Base-by-base conservation (phyloP, 495 filamentous ascomycete genomes). In the Xanthoparmelia taractica region DNA sequence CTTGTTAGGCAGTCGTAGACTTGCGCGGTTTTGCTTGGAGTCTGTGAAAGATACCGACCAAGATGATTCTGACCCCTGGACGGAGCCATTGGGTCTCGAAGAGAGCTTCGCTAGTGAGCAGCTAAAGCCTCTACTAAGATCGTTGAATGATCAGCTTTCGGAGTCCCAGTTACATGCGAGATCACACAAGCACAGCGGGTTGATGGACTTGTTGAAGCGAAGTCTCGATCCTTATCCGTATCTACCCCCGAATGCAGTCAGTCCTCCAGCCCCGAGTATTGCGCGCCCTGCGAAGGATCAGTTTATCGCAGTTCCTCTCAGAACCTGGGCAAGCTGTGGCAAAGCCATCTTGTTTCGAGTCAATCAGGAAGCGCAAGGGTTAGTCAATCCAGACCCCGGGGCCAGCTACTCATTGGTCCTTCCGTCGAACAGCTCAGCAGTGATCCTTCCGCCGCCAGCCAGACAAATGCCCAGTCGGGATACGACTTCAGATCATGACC, bases 1-100 rank as follows among this genome's bases (percentile, higher is more conserved):
- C 36, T 83, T 90, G 61, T 74, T 97, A 18, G 83, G 85, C 40
- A 96, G 92, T 65, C 76, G 82, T 40, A 82, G 92, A 10, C 80
- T 96, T 36, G 85, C 82, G 41, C 84, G 95, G 40, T 97, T 90
- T 70, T 94, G 95, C 66, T 76, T 97, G 23, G 94, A 99, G 72
- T 89, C 92, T 61, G 90, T 94, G 11, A 79, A 97, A 41, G 92
- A 96, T 66, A 82, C 89, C 61, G 91, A 95, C 68, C 90, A 96
- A 36, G 85, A 85, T 56, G 80, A 86, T 6, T 78, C 86, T 4
- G 84, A 89, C 52, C 79, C 83, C 11, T 84, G 87, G 50, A 80
- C 89, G 15, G 87, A 92, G 54, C 86, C 90, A 8, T 81, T 91
- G 4, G 90, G 90, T 2, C 74, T 97, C 33, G 92, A 96, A 61